Evolutionary conservation across 2,329 filamentous ascomycete genomes (phyloP).

Genomic region (Rhytidhysteron rufulum): DNA sequence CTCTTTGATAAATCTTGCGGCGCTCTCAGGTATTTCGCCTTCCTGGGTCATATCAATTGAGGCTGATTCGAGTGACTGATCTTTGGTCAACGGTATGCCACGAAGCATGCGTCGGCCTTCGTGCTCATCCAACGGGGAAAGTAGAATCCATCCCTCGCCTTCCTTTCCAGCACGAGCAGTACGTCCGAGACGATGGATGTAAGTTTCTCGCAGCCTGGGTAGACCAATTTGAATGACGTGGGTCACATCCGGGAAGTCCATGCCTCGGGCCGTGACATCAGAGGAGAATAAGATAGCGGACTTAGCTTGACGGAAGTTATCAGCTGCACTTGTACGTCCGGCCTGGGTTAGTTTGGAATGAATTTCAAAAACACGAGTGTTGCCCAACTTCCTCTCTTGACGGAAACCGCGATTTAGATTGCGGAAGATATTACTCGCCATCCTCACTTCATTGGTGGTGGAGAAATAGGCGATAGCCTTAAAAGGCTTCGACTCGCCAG

Average conservation of each 20-base stretch:
- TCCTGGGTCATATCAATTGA: constrained; percentile 42
- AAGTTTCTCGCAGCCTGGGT: constrained; percentile 44
- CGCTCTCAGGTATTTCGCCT: constrained; percentile 37
- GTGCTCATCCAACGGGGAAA: constrained; percentile 53
- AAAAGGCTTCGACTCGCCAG: constrained; percentile 60
- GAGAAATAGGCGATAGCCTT: constrained; percentile 96
- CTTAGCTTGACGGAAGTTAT: constrained; percentile 63
- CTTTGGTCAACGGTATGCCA: constrained; percentile 58
- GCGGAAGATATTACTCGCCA: constrained; percentile 59
- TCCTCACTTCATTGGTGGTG: constrained; percentile 68
- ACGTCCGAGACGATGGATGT: constrained; percentile 51
- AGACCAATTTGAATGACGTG: constrained; percentile 51
- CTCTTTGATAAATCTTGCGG: constrained; percentile 44
- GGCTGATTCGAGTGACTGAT: constrained; percentile 51
- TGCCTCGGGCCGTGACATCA: constrained; percentile 50
- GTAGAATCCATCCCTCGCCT: constrained; percentile 67
- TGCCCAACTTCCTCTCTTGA: constrained; percentile 25
- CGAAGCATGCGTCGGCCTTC: constrained; percentile 51
- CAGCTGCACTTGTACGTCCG: constrained; percentile 65
- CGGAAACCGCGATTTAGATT: constrained; percentile 41
- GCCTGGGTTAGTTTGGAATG: constrained; percentile 74
- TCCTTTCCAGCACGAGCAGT: constrained; percentile 65
- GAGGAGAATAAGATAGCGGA: constrained; percentile 53
- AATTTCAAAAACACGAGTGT: constrained; percentile 56
- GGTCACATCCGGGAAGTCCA: constrained; percentile 52